Percentiles rank a stretch among this genome's conserved stretches.
Evolutionary conservation across 148 eudicot genomes (phyloP).

Genomic region (Fagopyrum tataricum): DNA sequence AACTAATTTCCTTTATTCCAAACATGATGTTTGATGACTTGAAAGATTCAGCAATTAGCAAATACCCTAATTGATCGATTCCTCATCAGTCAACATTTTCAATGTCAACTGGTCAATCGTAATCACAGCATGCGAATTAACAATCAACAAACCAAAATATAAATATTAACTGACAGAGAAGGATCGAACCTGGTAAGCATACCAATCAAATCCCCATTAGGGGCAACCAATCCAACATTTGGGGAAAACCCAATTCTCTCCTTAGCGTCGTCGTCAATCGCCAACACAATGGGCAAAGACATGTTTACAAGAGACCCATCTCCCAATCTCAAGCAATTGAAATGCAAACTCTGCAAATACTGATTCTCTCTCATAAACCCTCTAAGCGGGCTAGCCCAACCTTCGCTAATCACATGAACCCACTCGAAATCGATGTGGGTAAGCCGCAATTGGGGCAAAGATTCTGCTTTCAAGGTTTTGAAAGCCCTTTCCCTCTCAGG

Average conservation of each 20-base stretch:
- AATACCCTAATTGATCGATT: neutral
- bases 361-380: conserved; percentile 91
- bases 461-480: conserved; percentile 41
- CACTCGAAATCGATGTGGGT: conserved; percentile 71
- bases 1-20: neutral
- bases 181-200: conserved; percentile 57
- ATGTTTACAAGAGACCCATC: conserved; percentile 82
- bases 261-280: conserved; percentile 61
- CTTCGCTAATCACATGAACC: conserved; percentile 91
- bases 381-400: conserved; percentile 86
- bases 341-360: conserved; percentile 88
- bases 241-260: conserved; percentile 41
- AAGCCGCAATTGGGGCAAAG: conserved; percentile 47
- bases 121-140: neutral
- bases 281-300: conserved; percentile 86
- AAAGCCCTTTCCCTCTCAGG: conserved; percentile 32
- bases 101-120: neutral
- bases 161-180: neutral
- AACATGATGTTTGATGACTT: neutral
- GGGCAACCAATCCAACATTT: conserved; percentile 59
- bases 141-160: neutral
- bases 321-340: conserved; percentile 54
- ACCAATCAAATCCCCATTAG: conserved; percentile 51
- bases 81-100: neutral
- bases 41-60: neutral